Evolutionary conservation across 2,329 filamentous ascomycete species (phyloP).

Genomic region (Penicillium vulpinum): DNA sequence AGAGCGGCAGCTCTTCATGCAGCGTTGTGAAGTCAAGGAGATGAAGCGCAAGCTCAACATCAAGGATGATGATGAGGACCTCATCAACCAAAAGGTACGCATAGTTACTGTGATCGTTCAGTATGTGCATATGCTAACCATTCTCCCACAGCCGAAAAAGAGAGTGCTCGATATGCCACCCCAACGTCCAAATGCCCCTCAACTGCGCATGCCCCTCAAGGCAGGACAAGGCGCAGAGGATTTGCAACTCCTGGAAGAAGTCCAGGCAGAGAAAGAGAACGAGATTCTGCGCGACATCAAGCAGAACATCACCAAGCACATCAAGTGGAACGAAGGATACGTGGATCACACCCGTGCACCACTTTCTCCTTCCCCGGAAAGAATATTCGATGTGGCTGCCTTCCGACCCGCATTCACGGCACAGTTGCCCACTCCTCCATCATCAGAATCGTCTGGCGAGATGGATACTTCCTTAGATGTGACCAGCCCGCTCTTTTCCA

Average conservation of each 20-base stretch:
- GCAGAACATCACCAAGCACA: conserved; percentile 81
- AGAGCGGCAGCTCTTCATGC: conserved; percentile 78
- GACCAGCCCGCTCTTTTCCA: conserved; percentile 32
- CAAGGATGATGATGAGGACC: conserved; percentile 89
- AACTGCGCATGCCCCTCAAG: conserved; percentile 69
- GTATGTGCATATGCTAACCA: conserved; percentile 43
- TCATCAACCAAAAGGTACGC: conserved; percentile 88
- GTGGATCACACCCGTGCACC: conserved; percentile 85
- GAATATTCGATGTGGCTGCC: conserved; percentile 56
- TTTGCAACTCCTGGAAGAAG: conserved; percentile 72
- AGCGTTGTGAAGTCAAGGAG: conserved; percentile 78
- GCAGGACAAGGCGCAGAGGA: conserved; percentile 77
- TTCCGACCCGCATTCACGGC: conserved; percentile 70
- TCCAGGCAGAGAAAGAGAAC: conserved; percentile 77
- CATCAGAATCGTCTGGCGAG: conserved; percentile 50
- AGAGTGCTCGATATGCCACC: conserved; percentile 63
- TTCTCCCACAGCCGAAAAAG: conserved; percentile 64
- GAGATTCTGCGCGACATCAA: conserved; percentile 80
- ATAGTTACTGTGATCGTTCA: conserved; percentile 22
- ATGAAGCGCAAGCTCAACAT: conserved; percentile 85
- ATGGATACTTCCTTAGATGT: conserved; percentile 41
- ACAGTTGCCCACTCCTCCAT: conserved; percentile 59
- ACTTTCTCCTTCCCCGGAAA: conserved; percentile 73
- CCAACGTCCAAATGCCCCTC: conserved; percentile 62
- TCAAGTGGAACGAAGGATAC: conserved; percentile 87